phyloP scores from a whole-genome alignment of 2,329 filamentous ascomycete genomes.

The Chaetomium sp. region DNA sequence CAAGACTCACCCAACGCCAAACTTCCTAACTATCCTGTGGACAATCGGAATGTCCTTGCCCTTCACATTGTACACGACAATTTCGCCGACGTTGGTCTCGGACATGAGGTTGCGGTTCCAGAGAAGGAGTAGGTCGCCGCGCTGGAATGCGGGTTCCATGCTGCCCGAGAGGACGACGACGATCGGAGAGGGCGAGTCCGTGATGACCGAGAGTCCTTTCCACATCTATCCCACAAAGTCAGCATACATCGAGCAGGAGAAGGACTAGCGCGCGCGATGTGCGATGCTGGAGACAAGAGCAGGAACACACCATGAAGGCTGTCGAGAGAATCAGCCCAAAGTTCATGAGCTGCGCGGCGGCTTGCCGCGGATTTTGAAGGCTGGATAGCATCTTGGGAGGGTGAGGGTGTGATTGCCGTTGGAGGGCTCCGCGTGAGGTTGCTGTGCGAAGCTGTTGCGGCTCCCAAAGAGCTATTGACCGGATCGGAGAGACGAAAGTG shows the following conservation, averaged over 20 bases:
- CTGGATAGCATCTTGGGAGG: slow-evolving; percentile 63
- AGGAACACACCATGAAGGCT: slow-evolving; percentile 75
- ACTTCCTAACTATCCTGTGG: slow-evolving; percentile 82
- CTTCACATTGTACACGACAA: slow-evolving; percentile 76
- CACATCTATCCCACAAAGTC: slow-evolving; percentile 60
- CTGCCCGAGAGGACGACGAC: slow-evolving; percentile 83
- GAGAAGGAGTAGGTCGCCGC: slow-evolving; percentile 73
- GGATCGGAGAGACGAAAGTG: neutral
- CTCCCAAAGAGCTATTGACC: slow-evolving; percentile 6
- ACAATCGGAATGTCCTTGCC: slow-evolving; percentile 98
- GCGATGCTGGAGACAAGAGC: neutral
- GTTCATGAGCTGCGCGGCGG: slow-evolving; percentile 80
- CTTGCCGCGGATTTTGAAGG: slow-evolving; percentile 76
- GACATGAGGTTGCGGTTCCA: slow-evolving; percentile 70
- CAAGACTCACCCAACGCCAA: slow-evolving; percentile 56
- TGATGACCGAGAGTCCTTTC: slow-evolving; percentile 82
- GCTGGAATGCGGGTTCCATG: slow-evolving; percentile 82
- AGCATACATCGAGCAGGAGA: slow-evolving; percentile 28
- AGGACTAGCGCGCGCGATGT: neutral
- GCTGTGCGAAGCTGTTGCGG: slow-evolving; percentile 11
- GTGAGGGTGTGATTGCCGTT: neutral
- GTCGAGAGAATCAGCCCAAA: slow-evolving; percentile 88
- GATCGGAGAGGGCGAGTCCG: slow-evolving; percentile 75
- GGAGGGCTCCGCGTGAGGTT: neutral
- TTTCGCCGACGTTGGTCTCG: slow-evolving; percentile 51